Base-by-base conservation (phyloP, 495 filamentous ascomycete species). In the Pyrenopolyporus hunteri region DNA sequence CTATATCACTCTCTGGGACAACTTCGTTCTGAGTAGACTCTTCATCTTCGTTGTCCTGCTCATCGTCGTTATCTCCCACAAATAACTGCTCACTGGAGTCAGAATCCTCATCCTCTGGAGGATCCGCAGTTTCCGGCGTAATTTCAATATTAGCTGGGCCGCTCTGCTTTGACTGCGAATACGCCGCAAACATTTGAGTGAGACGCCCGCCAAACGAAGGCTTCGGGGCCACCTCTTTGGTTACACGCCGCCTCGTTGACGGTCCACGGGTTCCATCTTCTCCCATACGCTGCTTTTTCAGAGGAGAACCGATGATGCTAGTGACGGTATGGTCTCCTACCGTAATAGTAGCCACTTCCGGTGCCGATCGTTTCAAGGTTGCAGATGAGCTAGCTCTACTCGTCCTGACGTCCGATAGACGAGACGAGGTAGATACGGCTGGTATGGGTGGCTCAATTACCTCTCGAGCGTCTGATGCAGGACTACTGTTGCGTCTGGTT, bases 341-440 rank as follows among this genome's bases (percentile, higher is more conserved):
- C 0, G 91, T 97, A 25, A 98, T 94, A 2, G 91, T 97, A 25
- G 93, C 92, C 44, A 87, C 77, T 68, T 92, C 88, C n/a, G 82
- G 78, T 4, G 83, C 81, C 8, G 78, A 70, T 26, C 90, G 83
- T 63, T 85, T 86, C 1, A 85, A 79, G 10, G 64, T 53, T 9
- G 50, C 19, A 10, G 57, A 61, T 63, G 72, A 28, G 67, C 39
- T 16, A 33, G 43, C 19, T 62, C 59, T 50, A 48, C 33, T 33
- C 32, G 43, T 43, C 46, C 55, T 32, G 46, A 55, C 49, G 56
- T 70, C 64, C 7, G 71, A 59, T 9, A 61, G 67, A 32, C 77
- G 76, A 51, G 77, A 71, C 14, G 75, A 71, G n/a, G 71, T 74
- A 33, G 70, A 63, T 43, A 80, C 58, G 8, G 74, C 63, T 9